Base-by-base conservation (phyloP, 768 basidiomycete genomes). In the Trametes cubensis region DNA sequence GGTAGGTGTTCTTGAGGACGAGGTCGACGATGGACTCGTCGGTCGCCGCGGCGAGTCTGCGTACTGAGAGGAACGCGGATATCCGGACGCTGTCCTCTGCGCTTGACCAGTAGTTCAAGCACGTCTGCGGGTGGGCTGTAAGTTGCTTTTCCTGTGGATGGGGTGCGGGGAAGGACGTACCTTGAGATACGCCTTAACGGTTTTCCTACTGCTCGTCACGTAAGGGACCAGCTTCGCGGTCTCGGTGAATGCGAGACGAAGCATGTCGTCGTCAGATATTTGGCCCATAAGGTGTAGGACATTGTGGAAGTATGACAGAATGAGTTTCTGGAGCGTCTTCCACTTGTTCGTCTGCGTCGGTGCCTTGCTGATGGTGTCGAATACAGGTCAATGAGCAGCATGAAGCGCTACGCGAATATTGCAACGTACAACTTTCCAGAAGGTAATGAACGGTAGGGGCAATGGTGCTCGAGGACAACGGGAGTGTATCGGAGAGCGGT, bases 1-100 rank as follows among this genome's bases (percentile, higher is more conserved):
- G 81, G 76, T 99, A 99, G n/a, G 87, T 87, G 64, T 88, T 90
- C 94, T 95, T 96, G 66, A 98, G 80, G 52, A 94, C 90, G 23
- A 87, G 79, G 67, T 98, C 95, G 67, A 93, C 73, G 56, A 95
- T 86, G 17, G 88, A 84, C 65, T 87, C 87, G 67, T 98, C 94
- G 2, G 84, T 83, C 0, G 88, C 84, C 13, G 86, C 82, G 2
- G 91, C 92, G 42, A 98, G 81, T 73, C 80, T 88, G 20, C 95
- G 80, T 30, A 98, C 83, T 1, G 94, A 88, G 30, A 97, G 76
- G 77, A 96, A 94, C 1, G 94, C 86, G 0, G 92, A 83, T 64
- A 99, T 89, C 53, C 94, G 85, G 34, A 92, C 84, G 60, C 76
- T 85, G 72, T 98, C 95, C 46, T 88, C 81, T 8, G 85, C 89